Base-by-base conservation (phyloP, 495 filamentous ascomycete species). In the Barbatosphaeria neglecta region DNA sequence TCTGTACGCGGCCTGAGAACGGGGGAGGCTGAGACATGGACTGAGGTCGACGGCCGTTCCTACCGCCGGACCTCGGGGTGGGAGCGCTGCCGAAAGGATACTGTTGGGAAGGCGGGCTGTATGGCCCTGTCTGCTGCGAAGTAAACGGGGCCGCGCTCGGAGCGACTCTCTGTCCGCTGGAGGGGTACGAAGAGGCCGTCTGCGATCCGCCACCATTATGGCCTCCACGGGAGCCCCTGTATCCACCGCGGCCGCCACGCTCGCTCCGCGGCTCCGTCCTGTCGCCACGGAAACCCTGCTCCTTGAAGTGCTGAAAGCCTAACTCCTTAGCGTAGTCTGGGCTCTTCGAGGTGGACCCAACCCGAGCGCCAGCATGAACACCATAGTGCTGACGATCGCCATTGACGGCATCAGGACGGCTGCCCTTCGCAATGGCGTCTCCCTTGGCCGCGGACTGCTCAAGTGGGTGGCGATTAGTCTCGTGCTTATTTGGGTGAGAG, bases 191-290 rank as follows among this genome's bases (percentile, higher is more conserved):
- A 27, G 42, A 28, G 18, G 35, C 28, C 24, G 39, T 31, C n/a
- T 52, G 50, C 4, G 41, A 27, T 22, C 46, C 25, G 23, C 19
- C 22, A 27, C 35, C 25, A 19, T 43, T 37, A 39, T 58, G 61
- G 16, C 61, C 61, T 19, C 56, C 62, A 8, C 70, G 65, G 18
- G 20, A 10, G 39, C 53, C 60, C 22, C 67, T 65, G 46, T 56
- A 65, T 6, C 62, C 62, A 8, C 64, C 63, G 33, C 69, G 69
- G 10, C 62, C 54, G 19, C 56, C 63, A 33, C 68, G 63, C 24
- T 67, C 60, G 15, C 59, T 50, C 20, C 60, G 63, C 20, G 61
- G 53, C 33, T 71, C 66, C 22, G 66, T 61, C 16, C 56, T 53
- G 24, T 55, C 54, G 31, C n/a, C n/a, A n/a, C 47, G 42, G 40